Conservation (phyloP, 805 yeast species). For the Candida stauntonica region DNA sequence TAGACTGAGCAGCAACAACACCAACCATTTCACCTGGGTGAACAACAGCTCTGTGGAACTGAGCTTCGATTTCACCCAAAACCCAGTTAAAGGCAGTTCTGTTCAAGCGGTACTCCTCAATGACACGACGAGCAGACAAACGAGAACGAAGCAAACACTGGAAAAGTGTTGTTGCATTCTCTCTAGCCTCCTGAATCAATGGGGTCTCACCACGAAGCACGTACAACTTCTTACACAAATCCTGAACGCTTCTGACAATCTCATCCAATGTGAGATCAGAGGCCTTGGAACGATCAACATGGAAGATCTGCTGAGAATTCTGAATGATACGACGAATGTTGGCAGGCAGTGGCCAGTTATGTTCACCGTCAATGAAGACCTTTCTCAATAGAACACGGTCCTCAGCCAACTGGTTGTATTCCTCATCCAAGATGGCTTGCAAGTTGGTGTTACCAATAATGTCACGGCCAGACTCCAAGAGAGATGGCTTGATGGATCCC, state of each 20-base stretch:
- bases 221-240: conserved; percentile 57
- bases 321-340: conserved; percentile 93
- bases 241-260: conserved; percentile 66
- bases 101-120: conserved; percentile 85
- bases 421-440: conserved; percentile 78
- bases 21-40: conserved; percentile 99
- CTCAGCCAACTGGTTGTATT: conserved; percentile 66
- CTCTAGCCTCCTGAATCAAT: conserved; percentile 79
- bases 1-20: conserved; percentile 94
- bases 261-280: conserved; percentile 86
- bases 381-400: conserved; percentile 82
- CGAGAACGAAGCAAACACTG: conserved; percentile 91
- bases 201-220: conserved; percentile 82
- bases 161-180: conserved; percentile 85
- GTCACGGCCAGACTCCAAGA: conserved; percentile 85
- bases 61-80: conserved; percentile 87
- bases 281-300: conserved; percentile 83
- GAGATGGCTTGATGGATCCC: conserved; percentile 58
- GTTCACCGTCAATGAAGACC: conserved; percentile 90
- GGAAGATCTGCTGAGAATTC: conserved; percentile 96
- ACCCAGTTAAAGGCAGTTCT: conserved; percentile 94
- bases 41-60: conserved; percentile 85
- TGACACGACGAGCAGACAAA: conserved; percentile 82
- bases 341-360: conserved; percentile 96
- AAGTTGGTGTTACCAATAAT: conserved; percentile 84